Evolutionary conservation across 805 yeast genomes (phyloP).

Genomic region (Kazachstania taianensis): DNA sequence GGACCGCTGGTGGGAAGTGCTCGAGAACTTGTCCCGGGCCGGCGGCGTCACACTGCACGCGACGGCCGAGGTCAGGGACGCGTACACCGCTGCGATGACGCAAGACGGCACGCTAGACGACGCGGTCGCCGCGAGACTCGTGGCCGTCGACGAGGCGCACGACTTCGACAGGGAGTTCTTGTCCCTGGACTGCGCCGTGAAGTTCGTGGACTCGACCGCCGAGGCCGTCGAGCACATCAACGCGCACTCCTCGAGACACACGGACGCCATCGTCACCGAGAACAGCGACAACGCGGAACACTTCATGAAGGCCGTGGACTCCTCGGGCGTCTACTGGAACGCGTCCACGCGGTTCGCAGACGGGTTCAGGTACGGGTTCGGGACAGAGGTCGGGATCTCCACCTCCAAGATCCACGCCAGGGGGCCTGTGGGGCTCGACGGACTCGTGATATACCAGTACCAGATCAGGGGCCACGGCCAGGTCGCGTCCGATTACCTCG

Average conservation of each 20-base stretch:
- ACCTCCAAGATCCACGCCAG: conserved; percentile 96
- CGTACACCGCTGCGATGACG: conserved; percentile 19
- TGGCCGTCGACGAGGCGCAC: conserved; percentile 35
- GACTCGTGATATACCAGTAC: conserved; percentile 91
- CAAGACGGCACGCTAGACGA: conserved; percentile 11
- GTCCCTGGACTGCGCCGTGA: conserved; percentile 73
- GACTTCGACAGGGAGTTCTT: conserved; percentile 81
- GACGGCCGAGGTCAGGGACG: conserved; percentile 37
- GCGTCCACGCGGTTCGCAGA: conserved; percentile 96
- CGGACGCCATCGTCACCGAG: conserved; percentile 84
- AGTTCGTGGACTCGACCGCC: conserved; percentile 44
- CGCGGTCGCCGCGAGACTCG: conserved; percentile 23
- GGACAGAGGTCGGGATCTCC: conserved; percentile 96
- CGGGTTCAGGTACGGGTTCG: conserved; percentile 97
- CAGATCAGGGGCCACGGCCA: conserved; percentile 90
- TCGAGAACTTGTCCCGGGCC: conserved; percentile 42
- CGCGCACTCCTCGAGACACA: conserved; percentile 87
- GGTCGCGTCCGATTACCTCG: conserved; percentile 80
- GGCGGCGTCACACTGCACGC: conserved; percentile 64
- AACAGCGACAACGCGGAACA: conserved; percentile 57
- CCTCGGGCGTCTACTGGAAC: conserved; percentile 97
- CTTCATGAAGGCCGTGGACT: conserved; percentile 79
- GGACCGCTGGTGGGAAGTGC: conserved; percentile 30
- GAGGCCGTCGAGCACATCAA: conserved; percentile 85
- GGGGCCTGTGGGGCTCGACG: conserved; percentile 98